A percentile compares a stretch with the other conserved stretches of the same genome.
Conservation (phyloP, 495 filamentous ascomycete species). For the Trichocladium antarcticum region DNA sequence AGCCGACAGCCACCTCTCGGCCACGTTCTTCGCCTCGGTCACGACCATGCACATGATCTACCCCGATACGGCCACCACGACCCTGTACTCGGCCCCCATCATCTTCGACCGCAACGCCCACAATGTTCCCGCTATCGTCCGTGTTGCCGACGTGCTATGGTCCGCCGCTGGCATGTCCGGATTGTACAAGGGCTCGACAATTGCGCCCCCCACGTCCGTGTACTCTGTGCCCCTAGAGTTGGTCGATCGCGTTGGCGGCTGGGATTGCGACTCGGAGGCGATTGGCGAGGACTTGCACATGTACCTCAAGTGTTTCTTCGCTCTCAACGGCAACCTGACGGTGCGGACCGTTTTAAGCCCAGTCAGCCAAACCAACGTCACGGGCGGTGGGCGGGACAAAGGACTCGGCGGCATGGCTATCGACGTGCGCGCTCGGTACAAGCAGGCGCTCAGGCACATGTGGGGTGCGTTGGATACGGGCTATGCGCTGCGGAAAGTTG, state of each 20-base stretch:
- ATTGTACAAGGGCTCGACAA: conserved; percentile 46
- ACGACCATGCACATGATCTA: conserved; percentile 47
- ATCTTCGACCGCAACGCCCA: conserved; percentile 63
- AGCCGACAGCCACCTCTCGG: conserved; percentile 59
- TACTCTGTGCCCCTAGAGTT: conserved; percentile 54
- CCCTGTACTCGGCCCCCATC: conserved; percentile 57
- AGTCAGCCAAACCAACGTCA: conserved; percentile 58
- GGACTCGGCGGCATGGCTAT: conserved; percentile 39
- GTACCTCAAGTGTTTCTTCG: conserved; percentile 66
- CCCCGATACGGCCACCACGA: conserved; percentile 44
- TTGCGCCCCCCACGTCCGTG: conserved; percentile 57
- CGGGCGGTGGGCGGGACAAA: conserved; percentile 39
- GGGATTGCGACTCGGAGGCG: conserved; percentile 54
- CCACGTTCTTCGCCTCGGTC: conserved; percentile 52
- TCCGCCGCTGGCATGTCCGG: conserved; percentile 54
- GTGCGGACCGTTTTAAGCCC: conserved; percentile 45
- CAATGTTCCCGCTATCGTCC: conserved; percentile 51
- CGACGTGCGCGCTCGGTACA: conserved; percentile 49
- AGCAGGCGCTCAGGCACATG: conserved; percentile 59
- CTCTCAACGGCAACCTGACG: conserved; percentile 51
- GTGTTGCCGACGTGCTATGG: conserved; percentile 59
- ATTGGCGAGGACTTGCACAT: conserved; percentile 67
- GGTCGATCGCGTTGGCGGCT: conserved; percentile 52
- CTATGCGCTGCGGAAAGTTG: conserved; percentile 42
- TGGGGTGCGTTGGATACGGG: conserved; percentile 60